Evolutionary conservation across 805 yeast species (phyloP), one percentile per base, ranked within the genome.

Genomic region (Candida ulmi): DNA sequence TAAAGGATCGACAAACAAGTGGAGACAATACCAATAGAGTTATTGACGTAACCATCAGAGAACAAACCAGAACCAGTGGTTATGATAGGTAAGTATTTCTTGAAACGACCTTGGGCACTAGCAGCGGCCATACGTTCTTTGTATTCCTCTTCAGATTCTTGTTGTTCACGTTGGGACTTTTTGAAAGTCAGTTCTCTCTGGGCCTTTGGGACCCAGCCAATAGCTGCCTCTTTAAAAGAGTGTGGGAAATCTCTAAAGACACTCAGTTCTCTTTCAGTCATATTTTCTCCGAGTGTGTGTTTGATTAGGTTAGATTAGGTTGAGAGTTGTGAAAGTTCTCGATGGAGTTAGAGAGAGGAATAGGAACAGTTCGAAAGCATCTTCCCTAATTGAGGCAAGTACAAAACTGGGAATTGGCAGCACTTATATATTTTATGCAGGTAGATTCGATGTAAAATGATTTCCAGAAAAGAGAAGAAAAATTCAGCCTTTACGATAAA

Each of bases 61-160:
- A 90, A 88, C 34, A 90, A 70, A 39, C 96, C 97, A 0, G 96
- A 93, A 46, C 97, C 97, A 1, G 95, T 80, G 11, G 87, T 80
- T 46, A 83, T 68, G 36, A 85, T 78, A 6, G 93, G 80, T 83
- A 88, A 74, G 47, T 68, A 70, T 48, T 66, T 68, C 36, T 54
- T 48, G 30, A 45, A 47, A 45, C 54, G 42, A 30, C 56, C 50
- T 35, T 48, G 27, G 29, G 43, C 36, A 33, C 50, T 37, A 23
- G 48, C 49, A 32, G 43, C 38, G 13, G 37, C 50, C 27, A 44
- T 33, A 31, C 54, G 31, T 25, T 45, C 47, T n/a, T 40, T 35
- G 30, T 54, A 50, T 18, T 47, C 52, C 30, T 54, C 54, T 27
- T 50, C 48, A 27, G 54, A 48, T 29, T 58, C 61, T n/a, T 56